These are phyloP conservation scores for Ustilago loliicola DNA, from an alignment of 1,284 basidiomycete species.

Conservation along the genomic window DNA sequence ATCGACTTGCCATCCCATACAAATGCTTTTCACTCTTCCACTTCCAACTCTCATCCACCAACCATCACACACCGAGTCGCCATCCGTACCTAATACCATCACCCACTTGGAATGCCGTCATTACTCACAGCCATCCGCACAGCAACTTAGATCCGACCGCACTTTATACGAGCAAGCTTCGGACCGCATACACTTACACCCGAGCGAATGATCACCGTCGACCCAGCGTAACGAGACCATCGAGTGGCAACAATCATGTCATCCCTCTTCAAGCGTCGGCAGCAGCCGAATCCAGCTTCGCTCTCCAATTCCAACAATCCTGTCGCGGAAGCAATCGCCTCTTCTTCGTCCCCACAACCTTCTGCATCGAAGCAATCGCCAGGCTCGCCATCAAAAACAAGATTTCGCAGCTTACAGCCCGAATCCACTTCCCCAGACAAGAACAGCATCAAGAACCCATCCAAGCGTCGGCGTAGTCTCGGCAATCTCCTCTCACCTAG, in stretches of 20 bases:
- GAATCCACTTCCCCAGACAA: constrained; percentile 3
- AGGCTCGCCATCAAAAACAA: background rate
- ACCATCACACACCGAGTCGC: background rate
- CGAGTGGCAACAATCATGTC: constrained; percentile 14
- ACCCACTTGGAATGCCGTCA: background rate
- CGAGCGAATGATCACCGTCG: background rate
- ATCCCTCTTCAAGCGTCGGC: constrained; percentile 48
- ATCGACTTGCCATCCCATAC: background rate
- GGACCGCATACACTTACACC: background rate
- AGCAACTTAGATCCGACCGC: background rate
- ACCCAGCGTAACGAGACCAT: background rate
- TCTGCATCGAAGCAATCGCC: background rate
- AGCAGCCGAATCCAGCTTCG: constrained; percentile 42
- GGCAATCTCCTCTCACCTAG: constrained; percentile 46
- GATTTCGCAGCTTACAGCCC: background rate
- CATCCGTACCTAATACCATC: background rate
- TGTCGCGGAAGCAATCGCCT: constrained; percentile 9
- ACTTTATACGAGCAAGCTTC: background rate
- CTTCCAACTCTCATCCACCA: background rate
- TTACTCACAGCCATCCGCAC: background rate
- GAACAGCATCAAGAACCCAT: constrained; percentile 12
- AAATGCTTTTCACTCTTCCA: background rate
- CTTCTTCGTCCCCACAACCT: constrained; percentile 10
- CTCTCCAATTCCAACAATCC: constrained; percentile 18
- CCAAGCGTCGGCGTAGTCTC: constrained; percentile 44